These are phyloP conservation scores for Stramenopiles sp. DNA, from an alignment of 352 stramenopile species.

Conservation along the genomic window DNA sequence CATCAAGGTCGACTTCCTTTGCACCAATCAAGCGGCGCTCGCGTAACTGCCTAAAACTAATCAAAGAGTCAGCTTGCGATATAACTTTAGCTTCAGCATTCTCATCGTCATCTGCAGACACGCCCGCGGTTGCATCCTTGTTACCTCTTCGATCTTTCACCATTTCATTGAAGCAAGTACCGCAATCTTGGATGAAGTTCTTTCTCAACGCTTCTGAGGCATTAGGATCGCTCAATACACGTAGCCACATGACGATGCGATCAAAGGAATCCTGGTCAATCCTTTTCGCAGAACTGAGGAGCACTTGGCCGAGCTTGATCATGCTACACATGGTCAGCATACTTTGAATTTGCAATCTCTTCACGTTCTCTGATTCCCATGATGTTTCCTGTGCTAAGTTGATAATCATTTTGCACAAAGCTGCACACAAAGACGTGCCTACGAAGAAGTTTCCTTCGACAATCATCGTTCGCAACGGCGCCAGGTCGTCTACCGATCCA, in stretches of 20 bases:
- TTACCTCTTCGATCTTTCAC: slow-evolving; percentile 16
- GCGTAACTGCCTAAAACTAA: slow-evolving; percentile 88
- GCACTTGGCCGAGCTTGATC: slow-evolving; percentile 41
- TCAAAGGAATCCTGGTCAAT: slow-evolving; percentile 81
- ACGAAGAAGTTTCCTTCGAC: slow-evolving; percentile 87
- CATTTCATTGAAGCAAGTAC: slow-evolving; percentile 44
- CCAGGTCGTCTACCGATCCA: slow-evolving; percentile 36
- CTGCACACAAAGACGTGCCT: slow-evolving; percentile 63
- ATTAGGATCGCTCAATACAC: slow-evolving; percentile 72
- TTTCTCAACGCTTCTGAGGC: slow-evolving; percentile 37
- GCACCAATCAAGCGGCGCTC: slow-evolving; percentile 65
- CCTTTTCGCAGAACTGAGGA: slow-evolving; percentile 36
- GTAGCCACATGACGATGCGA: slow-evolving; percentile 79
- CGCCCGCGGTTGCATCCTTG: not conserved
- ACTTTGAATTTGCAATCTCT: slow-evolving; percentile 45
- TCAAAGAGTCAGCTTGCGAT: slow-evolving; percentile 74
- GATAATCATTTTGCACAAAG: slow-evolving; percentile 89
- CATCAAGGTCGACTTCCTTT: slow-evolving; percentile 87
- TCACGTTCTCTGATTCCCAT: slow-evolving; percentile 26
- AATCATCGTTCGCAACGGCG: slow-evolving; percentile 32
- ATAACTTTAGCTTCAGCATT: slow-evolving; percentile 41
- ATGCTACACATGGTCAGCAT: slow-evolving; percentile 50
- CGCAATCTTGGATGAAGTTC: slow-evolving; percentile 56
- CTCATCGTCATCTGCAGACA: slow-evolving; percentile 36
- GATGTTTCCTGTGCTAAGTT: slow-evolving; percentile 30